Evolutionary conservation across 2,329 filamentous ascomycete species (phyloP).

Genomic region (Aspergillus costaricaensis): DNA sequence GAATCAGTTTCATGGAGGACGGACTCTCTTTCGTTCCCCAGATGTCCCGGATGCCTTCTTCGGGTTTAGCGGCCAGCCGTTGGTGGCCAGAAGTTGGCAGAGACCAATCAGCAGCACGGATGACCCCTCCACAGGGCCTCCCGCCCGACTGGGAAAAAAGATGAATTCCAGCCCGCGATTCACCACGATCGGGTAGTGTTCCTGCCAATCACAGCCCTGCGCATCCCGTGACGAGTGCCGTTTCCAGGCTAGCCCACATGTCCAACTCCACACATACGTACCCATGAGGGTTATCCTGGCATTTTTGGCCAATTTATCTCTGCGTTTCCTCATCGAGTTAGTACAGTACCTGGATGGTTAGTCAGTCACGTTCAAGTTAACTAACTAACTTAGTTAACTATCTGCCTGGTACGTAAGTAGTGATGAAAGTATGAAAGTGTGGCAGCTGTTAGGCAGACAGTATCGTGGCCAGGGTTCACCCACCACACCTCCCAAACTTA

Average conservation of each 20-base stretch:
- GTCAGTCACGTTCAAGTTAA: no score
- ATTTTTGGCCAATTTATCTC: background rate
- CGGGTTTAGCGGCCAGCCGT: background rate
- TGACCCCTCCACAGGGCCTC: background rate
- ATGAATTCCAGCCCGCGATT: background rate
- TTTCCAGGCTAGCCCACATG: background rate
- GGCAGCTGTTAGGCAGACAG: no score
- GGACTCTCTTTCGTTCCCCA: background rate
- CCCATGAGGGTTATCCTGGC: no score
- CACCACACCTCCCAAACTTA: no score
- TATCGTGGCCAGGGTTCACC: no score
- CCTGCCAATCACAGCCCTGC: background rate
- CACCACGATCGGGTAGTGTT: background rate
- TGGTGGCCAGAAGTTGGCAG: conserved; percentile 12
- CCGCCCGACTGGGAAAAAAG: background rate
- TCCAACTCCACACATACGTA: background rate
- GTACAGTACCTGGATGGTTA: no score
- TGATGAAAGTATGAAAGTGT: no score
- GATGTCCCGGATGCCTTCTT: background rate
- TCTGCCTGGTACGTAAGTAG: no score
- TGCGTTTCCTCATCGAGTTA: no score
- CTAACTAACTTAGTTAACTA: no score
- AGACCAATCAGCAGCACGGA: background rate
- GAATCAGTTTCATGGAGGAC: background rate
- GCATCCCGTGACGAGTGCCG: background rate